Evolutionary conservation across 2,329 filamentous ascomycete genomes (phyloP).

Genomic region (Cladophialophora psammophila): DNA sequence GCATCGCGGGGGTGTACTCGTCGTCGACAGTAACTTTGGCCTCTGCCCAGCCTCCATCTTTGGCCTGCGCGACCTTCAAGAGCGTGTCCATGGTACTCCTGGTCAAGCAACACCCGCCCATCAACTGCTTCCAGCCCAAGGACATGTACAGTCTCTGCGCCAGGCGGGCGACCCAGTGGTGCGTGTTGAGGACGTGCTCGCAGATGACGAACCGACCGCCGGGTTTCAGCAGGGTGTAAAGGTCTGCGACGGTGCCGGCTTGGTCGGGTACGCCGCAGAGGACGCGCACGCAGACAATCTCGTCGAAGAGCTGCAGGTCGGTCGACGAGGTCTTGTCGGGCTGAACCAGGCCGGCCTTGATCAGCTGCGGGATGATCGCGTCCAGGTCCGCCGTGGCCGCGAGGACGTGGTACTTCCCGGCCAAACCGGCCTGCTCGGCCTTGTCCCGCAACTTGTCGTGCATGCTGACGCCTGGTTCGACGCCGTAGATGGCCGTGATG

Average conservation of each 20-base stretch:
- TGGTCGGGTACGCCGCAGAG: conserved; percentile 62
- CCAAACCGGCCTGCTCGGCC: conserved; percentile 47
- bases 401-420: conserved; percentile 57
- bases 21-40: conserved; percentile 15
- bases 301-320: conserved; percentile 56
- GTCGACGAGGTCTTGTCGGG: conserved; percentile 41
- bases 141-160: conserved; percentile 56
- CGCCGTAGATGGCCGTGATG: conserved; percentile 60
- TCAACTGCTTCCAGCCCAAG: conserved; percentile 59
- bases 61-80: conserved; percentile 21
- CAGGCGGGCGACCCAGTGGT: conserved; percentile 52
- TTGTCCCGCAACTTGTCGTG: conserved; percentile 53
- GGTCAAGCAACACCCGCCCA: conserved; percentile 59
- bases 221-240: conserved; percentile 61
- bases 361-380: conserved; percentile 55
- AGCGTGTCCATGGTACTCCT: conserved; percentile 26
- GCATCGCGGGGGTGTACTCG: conserved; percentile 9
- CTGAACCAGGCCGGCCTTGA: conserved; percentile 50
- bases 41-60: conserved; percentile 27
- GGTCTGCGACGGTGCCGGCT: conserved; percentile 52
- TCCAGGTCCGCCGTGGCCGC: conserved; percentile 56
- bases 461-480: conserved; percentile 60
- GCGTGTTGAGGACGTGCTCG: conserved; percentile 63
- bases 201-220: conserved; percentile 62
- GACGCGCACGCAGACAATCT: conserved; percentile 61